Evolutionary conservation across 2,329 filamentous ascomycete species (phyloP), one percentile per base, ranked within the genome.

Genomic region (Ceratocystiopsis brevicomis): DNA sequence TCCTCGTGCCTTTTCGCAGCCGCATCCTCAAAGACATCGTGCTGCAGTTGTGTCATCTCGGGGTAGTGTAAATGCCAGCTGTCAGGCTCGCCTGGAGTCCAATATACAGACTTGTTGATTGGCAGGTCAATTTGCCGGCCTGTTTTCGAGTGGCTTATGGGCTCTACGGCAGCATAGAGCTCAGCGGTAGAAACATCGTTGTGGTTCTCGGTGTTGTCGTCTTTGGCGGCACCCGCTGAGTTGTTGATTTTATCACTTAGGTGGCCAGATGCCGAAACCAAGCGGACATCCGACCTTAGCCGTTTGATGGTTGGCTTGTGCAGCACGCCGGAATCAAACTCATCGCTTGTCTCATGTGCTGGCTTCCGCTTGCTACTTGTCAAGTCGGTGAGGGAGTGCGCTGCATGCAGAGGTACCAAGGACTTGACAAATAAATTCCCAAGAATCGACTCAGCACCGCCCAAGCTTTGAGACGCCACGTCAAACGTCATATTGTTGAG

Each of bases 31-130:
- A 76, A 77, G 2, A 66, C 68, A 33, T 68, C 64, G 44, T 68
- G 67, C 47, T 78, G 73, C 8, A 72, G 59, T 44, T 71, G 66
- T 0, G 68, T 76, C 71, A 79, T 77, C 48, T 74, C 69, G 0
- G 75, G 75, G 50, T 79, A 79, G 41, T 69, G 55, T 4, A 76
- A 60, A 49, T 79, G 75, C 65, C 73, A 76, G 1, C 70, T 76
- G 17, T 54, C 59, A 44, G 60, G 61, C 49, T 77, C 67, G 38
- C 63, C 61, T 4, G 60, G 58, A 39, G 68, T 65, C 75, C 75
- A 79, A 51, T 70, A 79, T 1, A 63, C 62, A 8, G 61, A 63
- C 49, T 77, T 76, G 49, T 65, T 61, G 13, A 75, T 65, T 4
- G 69, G 68, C 17, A 62, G 59, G 50, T 78, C 71, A 37, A 77